A percentile compares a stretch with the other conserved stretches of the same genome.
These are phyloP conservation scores for Ziziphus jujuba DNA, from an alignment of 306 rosid genomes.

Conservation along the genomic window DNA sequence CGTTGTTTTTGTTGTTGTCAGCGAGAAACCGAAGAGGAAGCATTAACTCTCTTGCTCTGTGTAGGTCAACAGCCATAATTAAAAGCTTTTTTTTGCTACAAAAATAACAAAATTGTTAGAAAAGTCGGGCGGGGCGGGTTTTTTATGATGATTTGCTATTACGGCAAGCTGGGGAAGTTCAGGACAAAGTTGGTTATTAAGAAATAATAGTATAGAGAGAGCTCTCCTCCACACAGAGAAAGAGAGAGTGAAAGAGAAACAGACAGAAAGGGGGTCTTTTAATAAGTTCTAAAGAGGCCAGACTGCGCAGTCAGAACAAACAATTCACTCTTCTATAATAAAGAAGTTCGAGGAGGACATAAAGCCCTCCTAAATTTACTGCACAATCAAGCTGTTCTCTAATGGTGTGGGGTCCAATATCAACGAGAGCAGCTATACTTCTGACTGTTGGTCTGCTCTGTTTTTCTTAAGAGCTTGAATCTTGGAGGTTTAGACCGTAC, in stretches of 20 bases:
- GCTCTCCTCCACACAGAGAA: not conserved
- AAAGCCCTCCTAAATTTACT: too few species aligned
- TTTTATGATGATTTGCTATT: not conserved
- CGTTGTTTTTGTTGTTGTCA: not conserved
- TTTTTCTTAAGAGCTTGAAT: too few species aligned
- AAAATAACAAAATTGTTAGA: not conserved
- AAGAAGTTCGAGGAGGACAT: not conserved
- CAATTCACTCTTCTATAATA: not conserved
- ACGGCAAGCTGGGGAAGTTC: too few species aligned
- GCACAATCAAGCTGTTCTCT: too few species aligned
- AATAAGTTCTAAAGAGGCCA: not conserved
- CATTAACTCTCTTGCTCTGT: slow-evolving; percentile 20
- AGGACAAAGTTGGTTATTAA: too few species aligned
- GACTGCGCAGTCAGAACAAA: not conserved
- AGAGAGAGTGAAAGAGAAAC: not conserved
- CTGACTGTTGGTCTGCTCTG: too few species aligned
- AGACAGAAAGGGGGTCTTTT: not conserved
- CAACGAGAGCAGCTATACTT: too few species aligned
- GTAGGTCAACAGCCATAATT: slow-evolving; percentile 51
- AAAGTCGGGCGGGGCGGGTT: slow-evolving; percentile 5
- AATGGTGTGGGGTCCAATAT: too few species aligned
- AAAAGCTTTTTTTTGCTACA: not conserved
- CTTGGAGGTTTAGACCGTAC: too few species aligned
- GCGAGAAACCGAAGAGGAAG: slow-evolving; percentile 25
- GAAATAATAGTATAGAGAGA: not conserved